Conservation (phyloP, 371 early-diverging fungal genomes). For the Haplosporangium sp. region DNA sequence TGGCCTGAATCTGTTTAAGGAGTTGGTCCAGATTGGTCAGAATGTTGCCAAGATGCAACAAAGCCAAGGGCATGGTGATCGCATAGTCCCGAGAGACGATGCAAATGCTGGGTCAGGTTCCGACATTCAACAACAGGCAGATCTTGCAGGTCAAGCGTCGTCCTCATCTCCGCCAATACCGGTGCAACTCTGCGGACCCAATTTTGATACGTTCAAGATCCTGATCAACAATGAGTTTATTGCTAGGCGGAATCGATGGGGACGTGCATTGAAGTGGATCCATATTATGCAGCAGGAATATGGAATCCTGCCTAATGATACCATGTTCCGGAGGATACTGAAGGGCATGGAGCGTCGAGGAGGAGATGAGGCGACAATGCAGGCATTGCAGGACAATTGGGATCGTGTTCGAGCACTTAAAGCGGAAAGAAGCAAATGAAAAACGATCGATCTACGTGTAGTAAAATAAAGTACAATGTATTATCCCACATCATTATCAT, state of each 20-base stretch:
- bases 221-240: constrained; percentile 46
- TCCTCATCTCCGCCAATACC: constrained; percentile 18
- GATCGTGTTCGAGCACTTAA: constrained; percentile 25
- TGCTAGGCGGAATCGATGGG: constrained; percentile 33
- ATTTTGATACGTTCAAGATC: constrained; percentile 42
- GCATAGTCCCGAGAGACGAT: no score
- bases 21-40: constrained; percentile 40
- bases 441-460: no score
- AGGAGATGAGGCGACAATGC: constrained; percentile 16
- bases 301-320: constrained; percentile 40
- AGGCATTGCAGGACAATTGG: constrained; percentile 33
- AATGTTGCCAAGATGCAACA: constrained; percentile 34
- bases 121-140: constrained; percentile 9
- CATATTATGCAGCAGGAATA: constrained; percentile 41
- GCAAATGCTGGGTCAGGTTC: neutral
- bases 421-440: constrained; percentile 8
- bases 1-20: constrained; percentile 31
- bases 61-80: no score
- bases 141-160: constrained; percentile 54
- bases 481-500: no score
- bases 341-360: constrained; percentile 29
- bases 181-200: constrained; percentile 31
- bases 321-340: constrained; percentile 41
- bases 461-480: no score
- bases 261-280: constrained; percentile 47